Evolutionary conservation across 441 rosid genomes (phyloP).

Genomic region (Gossypium gossypioides): DNA sequence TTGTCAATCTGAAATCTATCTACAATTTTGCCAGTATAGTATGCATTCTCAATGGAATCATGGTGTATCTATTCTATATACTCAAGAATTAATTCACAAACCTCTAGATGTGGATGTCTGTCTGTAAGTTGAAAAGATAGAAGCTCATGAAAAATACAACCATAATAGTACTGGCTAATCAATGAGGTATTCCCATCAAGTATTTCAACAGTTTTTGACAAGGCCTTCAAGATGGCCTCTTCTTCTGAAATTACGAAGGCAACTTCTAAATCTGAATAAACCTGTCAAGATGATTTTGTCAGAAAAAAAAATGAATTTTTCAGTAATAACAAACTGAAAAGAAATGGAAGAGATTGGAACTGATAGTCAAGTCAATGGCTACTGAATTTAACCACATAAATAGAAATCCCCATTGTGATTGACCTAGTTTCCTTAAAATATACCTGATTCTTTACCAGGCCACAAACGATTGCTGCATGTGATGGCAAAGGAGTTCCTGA

Average conservation of each 20-base stretch:
- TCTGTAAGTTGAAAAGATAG: constrained; percentile 89
- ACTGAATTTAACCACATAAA: constrained; percentile 6
- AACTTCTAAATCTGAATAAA: constrained; percentile 92
- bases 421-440: constrained; percentile 4
- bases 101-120: constrained; percentile 66
- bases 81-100: constrained; percentile 22
- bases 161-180: constrained; percentile 81
- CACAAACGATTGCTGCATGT: constrained; percentile 83
- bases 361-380: constrained; percentile 5
- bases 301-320: constrained; percentile 12
- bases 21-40: not conserved
- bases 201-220: constrained; percentile 83
- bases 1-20: not conserved
- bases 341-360: constrained; percentile 6
- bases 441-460: constrained; percentile 86
- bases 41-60: not conserved
- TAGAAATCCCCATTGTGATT: constrained; percentile 2
- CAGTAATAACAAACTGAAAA: constrained; percentile 8
- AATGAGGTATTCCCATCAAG: constrained; percentile 78
- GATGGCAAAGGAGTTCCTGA: constrained; percentile 67
- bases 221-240: constrained; percentile 59
- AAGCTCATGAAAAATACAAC: constrained; percentile 88
- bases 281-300: constrained; percentile 39
- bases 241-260: constrained; percentile 93
- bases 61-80: not conserved